phyloP scores from a whole-genome alignment of 176 grass and related monocot species.

The Triticum dicoccoides region DNA sequence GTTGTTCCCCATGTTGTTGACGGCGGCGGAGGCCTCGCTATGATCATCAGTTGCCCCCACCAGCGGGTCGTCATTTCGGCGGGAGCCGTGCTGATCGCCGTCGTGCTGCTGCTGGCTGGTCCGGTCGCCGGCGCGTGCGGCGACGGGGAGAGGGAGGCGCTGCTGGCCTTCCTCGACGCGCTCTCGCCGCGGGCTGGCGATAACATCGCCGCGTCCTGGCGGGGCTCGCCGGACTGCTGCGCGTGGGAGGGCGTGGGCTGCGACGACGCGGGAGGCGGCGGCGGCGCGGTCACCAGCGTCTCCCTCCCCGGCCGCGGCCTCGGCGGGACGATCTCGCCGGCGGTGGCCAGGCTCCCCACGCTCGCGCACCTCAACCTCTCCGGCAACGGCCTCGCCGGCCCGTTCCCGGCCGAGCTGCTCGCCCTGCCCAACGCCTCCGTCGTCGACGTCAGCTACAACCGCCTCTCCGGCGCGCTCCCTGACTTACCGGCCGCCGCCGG shows the following conservation, averaged over 20 bases:
- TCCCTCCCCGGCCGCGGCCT: conserved; percentile 35
- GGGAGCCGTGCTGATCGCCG: background rate
- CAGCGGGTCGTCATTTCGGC: background rate
- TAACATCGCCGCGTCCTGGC: conserved; percentile 28
- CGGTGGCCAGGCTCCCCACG: conserved; percentile 26
- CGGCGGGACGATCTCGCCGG: conserved; percentile 43
- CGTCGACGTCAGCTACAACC: conserved; percentile 53
- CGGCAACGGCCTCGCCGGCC: conserved; percentile 36
- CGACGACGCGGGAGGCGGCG: background rate
- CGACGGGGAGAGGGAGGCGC: conserved; percentile 29
- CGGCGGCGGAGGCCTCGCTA: background rate
- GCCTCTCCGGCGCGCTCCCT: conserved; percentile 31
- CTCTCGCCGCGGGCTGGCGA: conserved; percentile 14
- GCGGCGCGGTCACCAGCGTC: conserved; percentile 11
- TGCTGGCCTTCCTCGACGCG: conserved; percentile 38
- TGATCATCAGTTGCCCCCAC: background rate
- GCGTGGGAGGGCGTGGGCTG: conserved; percentile 51
- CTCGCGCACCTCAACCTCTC: conserved; percentile 52
- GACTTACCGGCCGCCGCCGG: background rate
- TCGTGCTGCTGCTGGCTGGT: background rate
- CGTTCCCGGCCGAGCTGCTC: conserved; percentile 27
- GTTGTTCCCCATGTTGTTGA: background rate
- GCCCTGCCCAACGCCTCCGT: background rate
- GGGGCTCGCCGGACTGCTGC: conserved; percentile 42
- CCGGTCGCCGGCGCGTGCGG: conserved; percentile 23